These are phyloP conservation scores for Microdochium paspali DNA, from an alignment of 2,329 filamentous ascomycete species.

Conservation along the genomic window DNA sequence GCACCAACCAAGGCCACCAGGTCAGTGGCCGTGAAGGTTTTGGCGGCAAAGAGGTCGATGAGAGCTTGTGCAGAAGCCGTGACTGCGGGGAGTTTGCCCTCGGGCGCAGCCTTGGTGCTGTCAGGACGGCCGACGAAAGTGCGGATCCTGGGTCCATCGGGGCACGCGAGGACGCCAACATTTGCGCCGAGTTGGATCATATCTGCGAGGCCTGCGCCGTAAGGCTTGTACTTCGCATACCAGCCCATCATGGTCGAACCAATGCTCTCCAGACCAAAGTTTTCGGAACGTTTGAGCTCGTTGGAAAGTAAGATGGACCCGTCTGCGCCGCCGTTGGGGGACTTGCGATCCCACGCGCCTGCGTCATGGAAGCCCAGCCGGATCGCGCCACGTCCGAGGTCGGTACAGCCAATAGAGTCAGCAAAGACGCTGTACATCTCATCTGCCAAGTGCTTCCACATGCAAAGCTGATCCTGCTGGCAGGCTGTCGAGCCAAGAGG, in stretches of 20 bases:
- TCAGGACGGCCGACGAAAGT: constrained; percentile 41
- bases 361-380: constrained; percentile 38
- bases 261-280: constrained; percentile 34
- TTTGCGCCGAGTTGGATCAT: constrained; percentile 40
- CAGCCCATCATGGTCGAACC: constrained; percentile 25
- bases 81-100: constrained; percentile 33
- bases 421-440: constrained; percentile 18
- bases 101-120: constrained; percentile 25
- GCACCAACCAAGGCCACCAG: constrained; percentile 45
- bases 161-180: constrained; percentile 38
- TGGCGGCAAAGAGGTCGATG: constrained; percentile 35
- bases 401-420: constrained; percentile 22
- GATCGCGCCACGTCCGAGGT: constrained; percentile 31
- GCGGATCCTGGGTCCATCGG: constrained; percentile 38
- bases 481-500: constrained; percentile 12
- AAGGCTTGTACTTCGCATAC: constrained; percentile 24
- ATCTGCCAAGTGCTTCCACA: constrained; percentile 28
- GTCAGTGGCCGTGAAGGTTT: constrained; percentile 38
- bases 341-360: constrained; percentile 27
- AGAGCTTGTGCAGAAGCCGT: constrained; percentile 29
- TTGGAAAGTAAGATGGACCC: constrained; percentile 31
- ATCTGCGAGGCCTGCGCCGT: constrained; percentile 39
- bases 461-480: constrained; percentile 20
- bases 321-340: constrained; percentile 31
- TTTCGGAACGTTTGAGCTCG: constrained; percentile 27